These are phyloP conservation scores for Betula pendula DNA, from an alignment of 306 rosid genomes.

Conservation along the genomic window DNA sequence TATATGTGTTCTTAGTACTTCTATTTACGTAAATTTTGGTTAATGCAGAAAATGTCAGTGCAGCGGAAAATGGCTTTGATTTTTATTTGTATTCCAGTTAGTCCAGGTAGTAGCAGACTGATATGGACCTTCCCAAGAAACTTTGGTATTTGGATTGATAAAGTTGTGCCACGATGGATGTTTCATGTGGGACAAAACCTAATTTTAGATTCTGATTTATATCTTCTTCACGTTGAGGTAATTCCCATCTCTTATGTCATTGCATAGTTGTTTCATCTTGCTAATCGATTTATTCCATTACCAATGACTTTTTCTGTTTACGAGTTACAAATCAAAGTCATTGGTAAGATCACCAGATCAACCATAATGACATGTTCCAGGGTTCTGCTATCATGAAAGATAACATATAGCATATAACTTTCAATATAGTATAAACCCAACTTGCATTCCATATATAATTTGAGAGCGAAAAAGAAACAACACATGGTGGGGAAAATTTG, in stretches of 20 bases:
- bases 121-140: conserved; percentile 92
- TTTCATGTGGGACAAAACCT: conserved; percentile 84
- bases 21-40: conserved; percentile 7
- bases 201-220: conserved; percentile 87
- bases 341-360: neutral
- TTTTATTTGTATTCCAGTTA: conserved; percentile 79
- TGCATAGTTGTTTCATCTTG: conserved; percentile 10
- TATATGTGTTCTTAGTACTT: conserved; percentile 8
- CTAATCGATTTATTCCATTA: conserved; percentile 14
- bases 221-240: conserved; percentile 95
- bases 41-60: conserved; percentile 50
- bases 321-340: neutral
- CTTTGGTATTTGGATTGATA: conserved; percentile 67
- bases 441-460: neutral
- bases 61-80: conserved; percentile 42
- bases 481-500: neutral
- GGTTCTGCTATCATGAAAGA: neutral
- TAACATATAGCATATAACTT: neutral
- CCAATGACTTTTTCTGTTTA: neutral
- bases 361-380: neutral
- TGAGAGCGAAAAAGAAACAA: neutral
- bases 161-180: conserved; percentile 83
- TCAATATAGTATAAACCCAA: neutral
- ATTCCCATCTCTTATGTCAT: conserved; percentile 21
- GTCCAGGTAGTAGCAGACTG: conserved; percentile 94